phyloP scores from a whole-genome alignment of 352 stramenopile species.

The Thalassiosira hispida region DNA sequence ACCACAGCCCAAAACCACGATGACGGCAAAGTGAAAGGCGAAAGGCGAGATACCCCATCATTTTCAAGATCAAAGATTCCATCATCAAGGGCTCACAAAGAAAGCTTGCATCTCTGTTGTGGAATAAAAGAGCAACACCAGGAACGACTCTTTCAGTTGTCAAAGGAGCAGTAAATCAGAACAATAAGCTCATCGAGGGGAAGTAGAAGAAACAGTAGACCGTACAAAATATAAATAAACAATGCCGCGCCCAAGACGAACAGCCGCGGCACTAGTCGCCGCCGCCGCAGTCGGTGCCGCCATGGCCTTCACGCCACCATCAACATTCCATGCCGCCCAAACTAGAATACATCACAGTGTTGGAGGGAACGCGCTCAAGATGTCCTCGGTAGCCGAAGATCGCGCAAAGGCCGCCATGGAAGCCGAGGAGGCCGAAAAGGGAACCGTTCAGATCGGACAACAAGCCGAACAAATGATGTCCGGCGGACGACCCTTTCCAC shows the following conservation, averaged over 20 bases:
- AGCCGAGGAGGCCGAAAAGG: constrained; percentile 45
- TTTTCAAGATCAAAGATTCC: no score
- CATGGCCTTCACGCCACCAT: constrained; percentile 21
- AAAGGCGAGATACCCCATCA: no score
- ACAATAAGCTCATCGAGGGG: no score
- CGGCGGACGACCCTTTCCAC: constrained; percentile 81
- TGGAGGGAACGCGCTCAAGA: neutral
- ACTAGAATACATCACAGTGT: constrained; percentile 25
- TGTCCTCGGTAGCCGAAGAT: constrained; percentile 58
- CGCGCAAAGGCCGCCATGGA: constrained; percentile 28
- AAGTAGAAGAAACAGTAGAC: neutral
- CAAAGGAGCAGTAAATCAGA: no score
- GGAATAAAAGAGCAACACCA: neutral
- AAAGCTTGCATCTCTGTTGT: neutral
- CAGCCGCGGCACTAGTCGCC: constrained; percentile 32
- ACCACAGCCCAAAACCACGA: neutral
- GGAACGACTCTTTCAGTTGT: no score
- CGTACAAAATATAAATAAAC: constrained; percentile 9
- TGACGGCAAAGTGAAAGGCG: neutral
- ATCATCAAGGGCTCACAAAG: neutral
- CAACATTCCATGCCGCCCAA: neutral
- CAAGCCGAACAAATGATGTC: constrained; percentile 62
- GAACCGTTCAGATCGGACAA: constrained; percentile 29
- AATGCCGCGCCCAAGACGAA: constrained; percentile 42
- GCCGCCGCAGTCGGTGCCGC: constrained; percentile 14